Conservation (phyloP, 495 filamentous ascomycete species). For the Amniculicola lignicola region DNA sequence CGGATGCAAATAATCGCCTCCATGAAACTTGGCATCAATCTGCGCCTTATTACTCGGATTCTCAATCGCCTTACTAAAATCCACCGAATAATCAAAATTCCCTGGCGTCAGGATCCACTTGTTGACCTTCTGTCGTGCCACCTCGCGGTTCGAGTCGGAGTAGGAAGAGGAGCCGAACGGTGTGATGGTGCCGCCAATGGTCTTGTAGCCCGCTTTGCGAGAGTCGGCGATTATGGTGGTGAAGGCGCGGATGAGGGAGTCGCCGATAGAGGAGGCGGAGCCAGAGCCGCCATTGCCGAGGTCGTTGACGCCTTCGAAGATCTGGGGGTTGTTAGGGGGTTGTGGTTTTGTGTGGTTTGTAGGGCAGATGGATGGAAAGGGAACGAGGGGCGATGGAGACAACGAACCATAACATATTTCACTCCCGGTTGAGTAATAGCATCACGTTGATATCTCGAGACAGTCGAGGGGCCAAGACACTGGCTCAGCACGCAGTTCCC, state of each 20-base stretch:
- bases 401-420: slow-evolving; percentile 59
- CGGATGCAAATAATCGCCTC: slow-evolving; percentile 69
- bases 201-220: slow-evolving; percentile 51
- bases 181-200: slow-evolving; percentile 66
- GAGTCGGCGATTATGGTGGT: slow-evolving; percentile 55
- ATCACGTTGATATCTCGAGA: slow-evolving; percentile 62
- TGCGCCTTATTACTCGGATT: slow-evolving; percentile 47
- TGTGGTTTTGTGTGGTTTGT: too few relatives aligned
- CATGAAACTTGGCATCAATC: slow-evolving; percentile 56
- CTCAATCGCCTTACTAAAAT: slow-evolving; percentile 58
- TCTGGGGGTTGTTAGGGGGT: too few relatives aligned
- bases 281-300: slow-evolving; percentile 54
- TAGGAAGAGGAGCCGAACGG: slow-evolving; percentile 56
- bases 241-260: slow-evolving; percentile 55
- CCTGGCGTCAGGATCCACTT: slow-evolving; percentile 56
- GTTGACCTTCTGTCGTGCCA: slow-evolving; percentile 59
- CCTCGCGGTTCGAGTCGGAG: slow-evolving; percentile 54
- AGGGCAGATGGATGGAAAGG: too few relatives aligned
- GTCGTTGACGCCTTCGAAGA: slow-evolving; percentile 75
- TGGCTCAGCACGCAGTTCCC: slow-evolving; percentile 64
- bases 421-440: slow-evolving; percentile 55
- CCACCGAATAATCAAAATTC: slow-evolving; percentile 58
- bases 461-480: slow-evolving; percentile 59
- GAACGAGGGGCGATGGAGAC: too few relatives aligned
- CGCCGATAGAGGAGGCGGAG: slow-evolving; percentile 49